Evolutionary conservation across 2,329 filamentous ascomycete species (phyloP).

Genomic region (Thermoascus crustaceus): DNA sequence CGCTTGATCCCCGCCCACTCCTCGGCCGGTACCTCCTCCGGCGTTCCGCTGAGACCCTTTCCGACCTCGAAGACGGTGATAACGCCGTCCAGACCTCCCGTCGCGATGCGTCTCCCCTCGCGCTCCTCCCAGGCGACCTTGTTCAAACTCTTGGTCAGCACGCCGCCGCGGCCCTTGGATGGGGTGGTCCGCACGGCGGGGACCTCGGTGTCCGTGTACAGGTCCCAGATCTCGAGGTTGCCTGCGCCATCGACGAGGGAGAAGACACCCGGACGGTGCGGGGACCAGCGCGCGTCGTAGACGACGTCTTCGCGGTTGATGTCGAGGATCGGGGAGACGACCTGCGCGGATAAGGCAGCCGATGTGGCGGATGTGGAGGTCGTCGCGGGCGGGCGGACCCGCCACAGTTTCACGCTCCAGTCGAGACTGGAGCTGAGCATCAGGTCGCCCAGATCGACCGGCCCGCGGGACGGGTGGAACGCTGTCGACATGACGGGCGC

Average conservation of each 20-base stretch:
- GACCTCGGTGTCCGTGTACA: slow-evolving; percentile 86
- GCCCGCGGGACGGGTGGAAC: slow-evolving; percentile 87
- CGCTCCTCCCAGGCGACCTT: slow-evolving; percentile 89
- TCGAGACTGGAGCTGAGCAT: slow-evolving; percentile 88
- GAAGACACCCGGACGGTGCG: slow-evolving; percentile 88
- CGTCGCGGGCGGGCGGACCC: slow-evolving; percentile 55
- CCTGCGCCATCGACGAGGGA: slow-evolving; percentile 89
- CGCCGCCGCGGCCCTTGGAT: slow-evolving; percentile 51
- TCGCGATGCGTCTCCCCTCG: slow-evolving; percentile 78
- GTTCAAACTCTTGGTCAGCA: slow-evolving; percentile 80
- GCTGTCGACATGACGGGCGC: slow-evolving; percentile 93
- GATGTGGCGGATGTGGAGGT: slow-evolving; percentile 31
- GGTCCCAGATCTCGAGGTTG: slow-evolving; percentile 88
- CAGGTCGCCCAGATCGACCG: slow-evolving; percentile 87
- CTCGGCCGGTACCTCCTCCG: slow-evolving; percentile 72
- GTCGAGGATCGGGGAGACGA: slow-evolving; percentile 70
- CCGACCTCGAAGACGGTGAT: slow-evolving; percentile 87
- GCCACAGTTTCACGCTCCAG: slow-evolving; percentile 97
- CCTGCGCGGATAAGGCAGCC: slow-evolving; percentile 34
- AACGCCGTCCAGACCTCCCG: slow-evolving; percentile 84
- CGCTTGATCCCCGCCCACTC: slow-evolving; percentile 94
- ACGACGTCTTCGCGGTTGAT: slow-evolving; percentile 93
- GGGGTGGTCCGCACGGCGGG: slow-evolving; percentile 75
- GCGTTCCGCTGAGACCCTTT: slow-evolving; percentile 65
- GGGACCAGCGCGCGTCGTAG: slow-evolving; percentile 93